A percentile compares a stretch with the other conserved stretches of the same genome.
These are phyloP conservation scores for Penicillium paneum DNA, from an alignment of 2,329 filamentous ascomycete genomes.

Conservation along the genomic window DNA sequence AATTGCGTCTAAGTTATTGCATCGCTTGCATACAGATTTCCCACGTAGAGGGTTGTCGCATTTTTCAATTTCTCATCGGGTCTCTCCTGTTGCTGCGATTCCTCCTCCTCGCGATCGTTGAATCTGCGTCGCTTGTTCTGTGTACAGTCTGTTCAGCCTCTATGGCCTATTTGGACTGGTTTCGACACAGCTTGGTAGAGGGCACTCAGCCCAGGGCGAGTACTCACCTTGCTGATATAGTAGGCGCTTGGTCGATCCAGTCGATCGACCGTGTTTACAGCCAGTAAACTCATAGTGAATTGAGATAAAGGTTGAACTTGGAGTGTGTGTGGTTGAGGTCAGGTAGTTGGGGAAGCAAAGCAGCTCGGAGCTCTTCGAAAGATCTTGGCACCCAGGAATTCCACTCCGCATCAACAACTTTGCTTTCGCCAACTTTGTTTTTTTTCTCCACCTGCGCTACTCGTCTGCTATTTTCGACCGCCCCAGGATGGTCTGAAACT, in stretches of 20 bases:
- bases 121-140: conserved; percentile 70
- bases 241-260: conserved; percentile 95
- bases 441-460: background rate
- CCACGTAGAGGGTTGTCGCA: conserved; percentile 94
- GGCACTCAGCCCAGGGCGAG: conserved; percentile 15
- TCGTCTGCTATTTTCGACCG: background rate
- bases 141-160: conserved; percentile 1
- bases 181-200: background rate
- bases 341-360: conserved; percentile 18
- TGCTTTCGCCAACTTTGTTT: conserved; percentile 1
- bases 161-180: background rate
- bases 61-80: conserved; percentile 76
- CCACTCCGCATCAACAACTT: conserved; percentile 22
- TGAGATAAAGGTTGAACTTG: background rate
- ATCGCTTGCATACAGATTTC: conserved; percentile 70
- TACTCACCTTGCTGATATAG: conserved; percentile 72
- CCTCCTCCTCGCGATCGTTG: conserved; percentile 55
- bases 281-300: conserved; percentile 28
- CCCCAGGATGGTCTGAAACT: conserved; percentile 9
- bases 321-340: conserved; percentile 4
- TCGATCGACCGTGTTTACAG: conserved; percentile 70
- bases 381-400: conserved; percentile 26
- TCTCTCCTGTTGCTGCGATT: conserved; percentile 54
- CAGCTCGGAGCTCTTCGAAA: conserved; percentile 23
- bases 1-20: conserved; percentile 11